Percentiles rank a stretch among this genome's conserved stretches.
Conservation (phyloP, 108 stramenopile species). For the Skeletonema potamos region DNA sequence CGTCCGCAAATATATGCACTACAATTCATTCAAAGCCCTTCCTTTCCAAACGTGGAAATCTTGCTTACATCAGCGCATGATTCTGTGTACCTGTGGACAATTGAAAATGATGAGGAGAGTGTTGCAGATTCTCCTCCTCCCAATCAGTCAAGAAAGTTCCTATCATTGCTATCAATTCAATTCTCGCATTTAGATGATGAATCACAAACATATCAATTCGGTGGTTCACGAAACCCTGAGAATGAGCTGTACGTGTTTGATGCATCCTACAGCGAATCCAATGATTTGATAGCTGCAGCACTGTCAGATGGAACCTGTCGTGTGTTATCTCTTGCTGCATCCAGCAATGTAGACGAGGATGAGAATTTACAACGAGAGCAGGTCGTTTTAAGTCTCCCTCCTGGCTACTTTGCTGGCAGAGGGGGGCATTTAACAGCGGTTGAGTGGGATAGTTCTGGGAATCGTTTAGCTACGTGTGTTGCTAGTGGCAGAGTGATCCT, state of each 20-base stretch:
- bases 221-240: constrained; percentile 83
- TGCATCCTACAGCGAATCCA: constrained; percentile 66
- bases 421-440: constrained; percentile 78
- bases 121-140: not conserved
- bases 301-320: constrained; percentile 80
- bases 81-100: constrained; percentile 78
- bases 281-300: constrained; percentile 76
- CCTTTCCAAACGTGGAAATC: constrained; percentile 34
- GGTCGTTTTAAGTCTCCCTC: constrained; percentile 37
- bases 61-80: constrained; percentile 82
- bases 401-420: constrained; percentile 16
- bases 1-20: constrained; percentile 81
- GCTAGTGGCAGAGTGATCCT: constrained; percentile 76
- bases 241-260: constrained; percentile 80
- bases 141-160: constrained; percentile 18
- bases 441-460: constrained; percentile 73
- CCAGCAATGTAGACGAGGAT: not conserved
- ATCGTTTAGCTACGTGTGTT: constrained; percentile 71
- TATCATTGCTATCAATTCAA: constrained; percentile 17
- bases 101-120: not conserved
- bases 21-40: constrained; percentile 63
- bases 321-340: constrained; percentile 6
- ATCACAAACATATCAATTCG: constrained; percentile 46
- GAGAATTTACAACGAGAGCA: constrained; percentile 4
- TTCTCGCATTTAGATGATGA: constrained; percentile 24